A percentile compares a stretch with the other conserved stretches of the same genome.
Evolutionary conservation across 352 stramenopile genomes (phyloP).

Genomic region (Phytophthora podocarpi): DNA sequence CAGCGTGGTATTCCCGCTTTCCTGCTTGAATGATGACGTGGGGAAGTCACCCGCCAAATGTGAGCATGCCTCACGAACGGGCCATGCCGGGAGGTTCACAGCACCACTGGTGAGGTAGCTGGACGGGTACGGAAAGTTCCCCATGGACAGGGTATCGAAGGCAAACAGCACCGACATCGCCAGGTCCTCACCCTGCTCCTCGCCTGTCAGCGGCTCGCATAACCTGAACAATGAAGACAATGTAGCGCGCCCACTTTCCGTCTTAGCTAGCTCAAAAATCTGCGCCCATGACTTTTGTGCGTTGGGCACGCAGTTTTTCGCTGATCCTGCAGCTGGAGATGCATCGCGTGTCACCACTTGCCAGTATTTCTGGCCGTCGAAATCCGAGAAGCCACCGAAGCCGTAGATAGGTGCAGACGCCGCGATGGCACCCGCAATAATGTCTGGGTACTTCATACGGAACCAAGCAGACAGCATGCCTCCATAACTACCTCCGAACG

Average conservation of each 20-base stretch:
- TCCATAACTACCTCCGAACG: slow-evolving; percentile 95
- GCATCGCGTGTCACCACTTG: slow-evolving; percentile 82
- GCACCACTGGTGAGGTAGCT: slow-evolving; percentile 90
- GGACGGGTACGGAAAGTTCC: slow-evolving; percentile 95
- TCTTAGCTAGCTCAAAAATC: slow-evolving; percentile 77
- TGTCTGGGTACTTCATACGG: slow-evolving; percentile 95
- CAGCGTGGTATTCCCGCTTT: slow-evolving; percentile 30
- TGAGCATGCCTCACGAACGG: slow-evolving; percentile 90
- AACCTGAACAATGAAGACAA: slow-evolving; percentile 68
- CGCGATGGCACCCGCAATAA: slow-evolving; percentile 93
- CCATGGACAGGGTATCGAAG: slow-evolving; percentile 95
- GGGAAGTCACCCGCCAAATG: slow-evolving; percentile 58
- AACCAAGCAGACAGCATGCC: slow-evolving; percentile 96
- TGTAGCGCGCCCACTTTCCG: slow-evolving; percentile 49
- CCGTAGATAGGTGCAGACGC: slow-evolving; percentile 93
- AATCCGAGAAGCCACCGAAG: slow-evolving; percentile 74
- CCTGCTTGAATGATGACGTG: slow-evolving; percentile 28
- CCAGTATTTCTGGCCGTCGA: slow-evolving; percentile 83
- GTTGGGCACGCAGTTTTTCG: slow-evolving; percentile 85
- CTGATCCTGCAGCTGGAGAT: slow-evolving; percentile 66
- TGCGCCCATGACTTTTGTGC: slow-evolving; percentile 77
- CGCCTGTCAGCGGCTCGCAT: slow-evolving; percentile 59
- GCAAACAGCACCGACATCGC: slow-evolving; percentile 81
- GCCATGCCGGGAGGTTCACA: slow-evolving; percentile 88
- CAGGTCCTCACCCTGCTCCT: slow-evolving; percentile 57